Base-by-base conservation (phyloP, 768 basidiomycete genomes). In the Chalciporus chontae region DNA sequence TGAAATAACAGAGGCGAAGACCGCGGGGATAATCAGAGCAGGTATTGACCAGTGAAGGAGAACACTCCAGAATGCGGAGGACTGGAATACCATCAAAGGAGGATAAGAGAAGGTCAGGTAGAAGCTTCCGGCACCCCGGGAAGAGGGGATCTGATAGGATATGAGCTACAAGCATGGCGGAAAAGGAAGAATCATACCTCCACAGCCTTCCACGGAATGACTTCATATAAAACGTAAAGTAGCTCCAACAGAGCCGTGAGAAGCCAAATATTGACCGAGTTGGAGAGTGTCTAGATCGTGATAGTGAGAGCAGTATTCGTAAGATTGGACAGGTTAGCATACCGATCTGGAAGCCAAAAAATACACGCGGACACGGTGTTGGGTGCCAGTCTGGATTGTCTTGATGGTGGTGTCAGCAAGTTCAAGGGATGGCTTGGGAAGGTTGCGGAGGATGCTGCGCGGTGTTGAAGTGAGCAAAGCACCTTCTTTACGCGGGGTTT, bases 41-140 rank as follows among this genome's bases (percentile, higher is more conserved):
- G 85, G 85, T 37, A 85, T 58, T 24, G 73, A 71, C 85, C 85
- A 87, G 57, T 85, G 80, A 7, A 78, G 53, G 10, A 87, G 64
- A 34, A 79, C 74, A 26, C 69, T 64, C 77, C 79, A 82, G 48
- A 84, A 78, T 3, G 73, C 70, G 14, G 59, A 57, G 9, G 74
- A 73, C 44, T 71, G 69, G 65, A 85, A 75, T 10, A 70, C 70
- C 39, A 52, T 50, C 8, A 69, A 52, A 0, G 80, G 80, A 4
- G 82, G 77, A 53, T 82, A 84, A n/a, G 67, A 64, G 34, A 83
- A 41, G 10, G 63, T 18, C 6, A 67, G 24, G 11, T 60, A 48
- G 47, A 56, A 53, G n/a, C 41, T 40, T 19, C 47, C 48, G 10
- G 45, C 15, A 26, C 42, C 43, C 9, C 43, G 62, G 17, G 59